These are phyloP conservation scores for Rutstroemia sp. DNA, from an alignment of 2,329 filamentous ascomycete genomes.

Conservation along the genomic window DNA sequence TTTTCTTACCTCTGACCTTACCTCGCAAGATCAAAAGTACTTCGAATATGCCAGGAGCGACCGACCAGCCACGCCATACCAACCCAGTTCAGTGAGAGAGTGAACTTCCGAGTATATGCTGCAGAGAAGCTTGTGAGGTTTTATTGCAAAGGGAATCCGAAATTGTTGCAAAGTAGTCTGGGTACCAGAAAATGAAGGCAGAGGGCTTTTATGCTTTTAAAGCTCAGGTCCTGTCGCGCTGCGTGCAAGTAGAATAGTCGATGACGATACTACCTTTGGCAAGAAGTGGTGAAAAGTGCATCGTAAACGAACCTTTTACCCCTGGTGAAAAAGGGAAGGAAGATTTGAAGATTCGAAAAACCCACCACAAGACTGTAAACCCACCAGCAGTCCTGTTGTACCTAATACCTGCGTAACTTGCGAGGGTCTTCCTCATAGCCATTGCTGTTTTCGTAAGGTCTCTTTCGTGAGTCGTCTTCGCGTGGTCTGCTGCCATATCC, in stretches of 20 bases:
- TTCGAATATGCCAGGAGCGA: conserved; percentile 8
- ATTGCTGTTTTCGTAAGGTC: conserved; percentile 48
- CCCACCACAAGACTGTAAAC: neutral
- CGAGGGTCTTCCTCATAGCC: conserved; percentile 73
- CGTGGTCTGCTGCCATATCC: conserved; percentile 46
- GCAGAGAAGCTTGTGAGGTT: too few relatives aligned
- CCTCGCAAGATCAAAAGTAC: conserved; percentile 31
- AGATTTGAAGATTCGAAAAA: neutral
- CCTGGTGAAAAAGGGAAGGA: conserved; percentile 30
- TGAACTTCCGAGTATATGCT: neutral
- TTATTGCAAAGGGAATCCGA: neutral
- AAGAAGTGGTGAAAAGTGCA: conserved; percentile 15
- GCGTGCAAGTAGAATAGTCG: conserved; percentile 17
- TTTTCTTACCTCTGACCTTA: conserved; percentile 50
- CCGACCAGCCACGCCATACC: conserved; percentile 8
- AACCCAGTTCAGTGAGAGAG: neutral
- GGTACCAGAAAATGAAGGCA: neutral
- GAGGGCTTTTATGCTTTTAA: conserved; percentile 1
- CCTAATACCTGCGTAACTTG: conserved; percentile 58
- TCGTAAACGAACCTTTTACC: conserved; percentile 31
- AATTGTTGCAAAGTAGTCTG: neutral
- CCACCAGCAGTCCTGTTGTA: conserved; percentile 27
- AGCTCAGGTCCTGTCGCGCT: conserved; percentile 7
- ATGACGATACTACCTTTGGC: conserved; percentile 28
- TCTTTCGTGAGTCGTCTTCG: conserved; percentile 45